phyloP scores from a whole-genome alignment of 257 asterid genomes.

The Osmanthus fragrans region DNA sequence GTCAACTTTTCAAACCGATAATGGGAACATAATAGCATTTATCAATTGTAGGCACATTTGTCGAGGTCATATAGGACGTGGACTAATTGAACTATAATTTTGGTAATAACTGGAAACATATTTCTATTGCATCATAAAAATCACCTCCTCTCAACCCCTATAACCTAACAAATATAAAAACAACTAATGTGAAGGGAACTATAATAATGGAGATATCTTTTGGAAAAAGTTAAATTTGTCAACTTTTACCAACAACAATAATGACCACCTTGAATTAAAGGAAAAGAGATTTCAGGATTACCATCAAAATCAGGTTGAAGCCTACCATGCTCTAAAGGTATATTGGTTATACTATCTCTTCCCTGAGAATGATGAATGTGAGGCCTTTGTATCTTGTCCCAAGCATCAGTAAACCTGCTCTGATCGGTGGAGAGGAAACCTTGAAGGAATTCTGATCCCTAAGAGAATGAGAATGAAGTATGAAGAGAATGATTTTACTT shows the following conservation, averaged over 20 bases:
- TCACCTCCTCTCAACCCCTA: background rate
- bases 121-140: background rate
- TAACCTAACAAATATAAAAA: background rate
- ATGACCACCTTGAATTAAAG: conserved; percentile 1
- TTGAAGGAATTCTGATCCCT: conserved; percentile 87
- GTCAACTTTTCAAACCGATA: background rate
- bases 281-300: conserved; percentile 33
- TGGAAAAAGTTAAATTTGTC: background rate
- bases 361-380: conserved; percentile 55
- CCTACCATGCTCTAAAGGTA: conserved; percentile 55
- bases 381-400: conserved; percentile 89
- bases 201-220: background rate
- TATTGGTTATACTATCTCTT: conserved; percentile 48
- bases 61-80: background rate
- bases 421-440: conserved; percentile 81
- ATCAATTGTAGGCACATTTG: background rate
- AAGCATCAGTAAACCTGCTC: conserved; percentile 71
- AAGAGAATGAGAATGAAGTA: background rate
- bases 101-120: background rate
- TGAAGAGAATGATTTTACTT: conserved; percentile 17
- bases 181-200: background rate
- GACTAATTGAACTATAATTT: background rate
- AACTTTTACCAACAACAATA: conserved; percentile 3
- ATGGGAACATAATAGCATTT: background rate
- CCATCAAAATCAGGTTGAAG: conserved; percentile 71